These are phyloP conservation scores for Sequoia sempervirens DNA, from an alignment of 75 land plant genomes.

Conservation along the genomic window DNA sequence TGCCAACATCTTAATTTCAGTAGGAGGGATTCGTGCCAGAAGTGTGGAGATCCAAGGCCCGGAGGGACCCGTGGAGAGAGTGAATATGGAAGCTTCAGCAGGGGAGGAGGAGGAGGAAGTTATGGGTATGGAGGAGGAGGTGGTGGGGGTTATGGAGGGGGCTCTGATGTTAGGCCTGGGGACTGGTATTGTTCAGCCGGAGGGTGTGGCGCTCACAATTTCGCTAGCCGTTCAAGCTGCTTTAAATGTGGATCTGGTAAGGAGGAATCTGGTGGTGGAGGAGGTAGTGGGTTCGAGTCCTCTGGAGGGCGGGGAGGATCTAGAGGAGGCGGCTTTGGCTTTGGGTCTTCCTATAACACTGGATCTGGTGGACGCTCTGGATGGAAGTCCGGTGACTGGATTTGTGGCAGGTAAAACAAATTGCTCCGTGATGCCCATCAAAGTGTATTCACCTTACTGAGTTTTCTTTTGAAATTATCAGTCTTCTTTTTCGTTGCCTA, in stretches of 20 bases:
- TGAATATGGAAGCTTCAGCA: constrained; percentile 21
- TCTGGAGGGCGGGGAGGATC: constrained; percentile 24
- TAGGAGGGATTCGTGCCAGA: constrained; percentile 80
- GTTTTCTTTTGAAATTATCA: not conserved
- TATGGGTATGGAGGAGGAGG: not conserved
- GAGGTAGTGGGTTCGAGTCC: constrained; percentile 28
- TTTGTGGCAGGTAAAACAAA: constrained; percentile 61
- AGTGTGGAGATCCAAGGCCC: constrained; percentile 66
- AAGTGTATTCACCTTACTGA: not conserved
- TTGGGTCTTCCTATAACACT: constrained; percentile 26
- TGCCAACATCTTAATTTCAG: constrained; percentile 89
- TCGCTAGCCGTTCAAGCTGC: constrained; percentile 89
- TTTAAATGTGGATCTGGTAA: constrained; percentile 79
- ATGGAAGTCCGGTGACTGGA: constrained; percentile 98
- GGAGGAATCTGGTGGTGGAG: constrained; percentile 37
- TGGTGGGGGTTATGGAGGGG: constrained; percentile 2
- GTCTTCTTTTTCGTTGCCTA: not conserved
- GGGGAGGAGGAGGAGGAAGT: constrained; percentile 13
- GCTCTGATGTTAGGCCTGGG: constrained; percentile 76
- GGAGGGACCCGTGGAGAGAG: constrained; percentile 26
- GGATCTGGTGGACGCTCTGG: constrained; percentile 51
- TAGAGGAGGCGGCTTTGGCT: constrained; percentile 20
- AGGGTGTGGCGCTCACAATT: constrained; percentile 83
- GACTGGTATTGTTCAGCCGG: constrained; percentile 82
- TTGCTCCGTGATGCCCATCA: not conserved